A percentile compares a stretch with the other conserved stretches of the same genome.
These are phyloP conservation scores for Mortierella hygrophila DNA, from an alignment of 192 early-diverging fungal genomes.

Conservation along the genomic window DNA sequence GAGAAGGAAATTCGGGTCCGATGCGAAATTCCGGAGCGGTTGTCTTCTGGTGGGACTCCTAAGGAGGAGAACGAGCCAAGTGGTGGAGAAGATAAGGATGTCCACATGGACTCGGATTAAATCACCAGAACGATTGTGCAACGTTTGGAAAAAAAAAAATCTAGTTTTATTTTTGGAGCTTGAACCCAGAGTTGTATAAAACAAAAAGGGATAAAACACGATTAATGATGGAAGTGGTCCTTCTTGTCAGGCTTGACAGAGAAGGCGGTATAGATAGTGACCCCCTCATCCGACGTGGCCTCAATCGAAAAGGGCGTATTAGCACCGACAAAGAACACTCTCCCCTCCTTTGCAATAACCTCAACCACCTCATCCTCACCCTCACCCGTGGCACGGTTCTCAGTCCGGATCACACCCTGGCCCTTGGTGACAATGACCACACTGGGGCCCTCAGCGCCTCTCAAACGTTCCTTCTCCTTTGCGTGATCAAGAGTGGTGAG, in stretches of 20 bases:
- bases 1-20: slow-evolving; percentile 49
- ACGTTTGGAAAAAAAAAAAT: not conserved
- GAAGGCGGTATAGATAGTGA: slow-evolving; percentile 64
- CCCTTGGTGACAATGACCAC: slow-evolving; percentile 90
- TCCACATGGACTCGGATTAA: not conserved
- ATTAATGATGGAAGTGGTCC: slow-evolving; percentile 48
- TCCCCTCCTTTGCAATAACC: slow-evolving; percentile 62
- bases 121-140: not conserved
- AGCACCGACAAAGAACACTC: slow-evolving; percentile 85
- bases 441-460: slow-evolving; percentile 81
- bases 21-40: slow-evolving; percentile 33
- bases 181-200: not conserved
- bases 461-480: slow-evolving; percentile 64
- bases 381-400: slow-evolving; percentile 24
- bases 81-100: not conserved
- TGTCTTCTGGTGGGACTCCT: not conserved
- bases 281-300: slow-evolving; percentile 52
- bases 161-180: slow-evolving; percentile 3
- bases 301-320: slow-evolving; percentile 61
- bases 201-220: not conserved
- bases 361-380: slow-evolving; percentile 31
- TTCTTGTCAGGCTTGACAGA: slow-evolving; percentile 51
- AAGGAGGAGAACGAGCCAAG: not conserved
- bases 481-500: slow-evolving; percentile 66
- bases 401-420: slow-evolving; percentile 63